A percentile compares a stretch with the other conserved stretches of the same genome.
phyloP scores from a whole-genome alignment of 768 basidiomycete species.

The Termitomyces bulborhizus region DNA sequence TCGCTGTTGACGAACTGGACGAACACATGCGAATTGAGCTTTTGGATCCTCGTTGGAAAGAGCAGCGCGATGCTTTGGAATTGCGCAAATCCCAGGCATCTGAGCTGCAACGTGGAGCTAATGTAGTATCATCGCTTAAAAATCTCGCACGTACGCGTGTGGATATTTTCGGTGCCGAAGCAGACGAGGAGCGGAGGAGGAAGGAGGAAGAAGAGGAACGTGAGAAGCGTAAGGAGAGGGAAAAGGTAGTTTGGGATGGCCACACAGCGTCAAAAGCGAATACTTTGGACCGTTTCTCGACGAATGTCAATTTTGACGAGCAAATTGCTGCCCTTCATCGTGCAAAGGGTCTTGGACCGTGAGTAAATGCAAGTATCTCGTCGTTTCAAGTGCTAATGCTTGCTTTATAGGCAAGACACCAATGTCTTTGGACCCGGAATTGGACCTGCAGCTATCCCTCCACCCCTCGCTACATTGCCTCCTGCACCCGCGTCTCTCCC shows the following conservation, averaged over 20 bases:
- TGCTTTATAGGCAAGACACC: constrained; percentile 50
- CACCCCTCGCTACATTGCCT: constrained; percentile 59
- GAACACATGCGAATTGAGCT: constrained; percentile 99
- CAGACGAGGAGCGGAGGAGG: constrained; percentile 85
- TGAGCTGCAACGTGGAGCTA: constrained; percentile 84
- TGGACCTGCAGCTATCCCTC: constrained; percentile 71
- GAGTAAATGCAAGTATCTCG: constrained; percentile 25
- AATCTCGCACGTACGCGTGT: constrained; percentile 93
- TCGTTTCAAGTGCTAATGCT: constrained; percentile 1
- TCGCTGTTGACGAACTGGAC: constrained; percentile 91
- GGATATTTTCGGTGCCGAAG: constrained; percentile 94
- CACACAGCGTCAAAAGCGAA: constrained; percentile 92
- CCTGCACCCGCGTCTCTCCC: constrained; percentile 71
- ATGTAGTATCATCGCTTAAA: constrained; percentile 89
- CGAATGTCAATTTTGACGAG: constrained; percentile 91
- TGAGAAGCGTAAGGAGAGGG: constrained; percentile 77
- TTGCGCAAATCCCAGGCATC: constrained; percentile 86
- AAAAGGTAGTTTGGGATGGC: constrained; percentile 98
- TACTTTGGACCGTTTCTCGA: constrained; percentile 90
- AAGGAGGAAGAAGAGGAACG: constrained; percentile 83
- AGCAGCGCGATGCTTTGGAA: constrained; percentile 85
- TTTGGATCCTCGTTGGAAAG: constrained; percentile 97
- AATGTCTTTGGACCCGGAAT: constrained; percentile 86
- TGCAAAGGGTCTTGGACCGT: constrained; percentile 86
- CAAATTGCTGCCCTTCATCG: constrained; percentile 97